Conservation (phyloP, 805 yeast species). For the Limtongia smithiae region DNA sequence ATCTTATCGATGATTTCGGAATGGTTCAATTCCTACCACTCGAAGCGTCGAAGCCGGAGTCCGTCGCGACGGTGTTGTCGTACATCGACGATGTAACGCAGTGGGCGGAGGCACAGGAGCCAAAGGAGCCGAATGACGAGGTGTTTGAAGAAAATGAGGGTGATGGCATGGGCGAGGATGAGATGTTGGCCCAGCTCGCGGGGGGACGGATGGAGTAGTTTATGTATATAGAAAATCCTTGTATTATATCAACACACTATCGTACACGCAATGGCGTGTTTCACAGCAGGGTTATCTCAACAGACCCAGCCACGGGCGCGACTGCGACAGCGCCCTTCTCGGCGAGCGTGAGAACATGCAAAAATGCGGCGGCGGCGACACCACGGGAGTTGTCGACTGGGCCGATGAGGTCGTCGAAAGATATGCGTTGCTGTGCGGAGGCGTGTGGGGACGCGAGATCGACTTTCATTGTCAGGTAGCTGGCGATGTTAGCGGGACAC, state of each 20-base stretch:
- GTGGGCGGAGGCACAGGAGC: slow-evolving; percentile 96
- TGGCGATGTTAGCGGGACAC: not conserved
- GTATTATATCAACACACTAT: not conserved
- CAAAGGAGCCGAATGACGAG: slow-evolving; percentile 88
- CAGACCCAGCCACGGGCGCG: not conserved
- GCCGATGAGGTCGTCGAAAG: slow-evolving; percentile 10
- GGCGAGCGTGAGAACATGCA: slow-evolving; percentile 16
- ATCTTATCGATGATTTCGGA: slow-evolving; percentile 93
- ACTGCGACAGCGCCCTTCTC: slow-evolving; percentile 14
- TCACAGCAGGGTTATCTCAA: not conserved
- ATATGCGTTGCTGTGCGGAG: not conserved
- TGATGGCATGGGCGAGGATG: slow-evolving; percentile 36
- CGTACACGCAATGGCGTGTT: not conserved
- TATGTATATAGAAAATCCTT: not conserved
- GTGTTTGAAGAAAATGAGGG: slow-evolving; percentile 50
- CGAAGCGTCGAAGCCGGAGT: slow-evolving; percentile 70
- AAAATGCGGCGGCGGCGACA: slow-evolving; percentile 19
- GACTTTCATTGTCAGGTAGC: slow-evolving; percentile 5
- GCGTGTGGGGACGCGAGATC: not conserved
- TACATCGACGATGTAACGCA: slow-evolving; percentile 96
- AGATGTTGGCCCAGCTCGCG: slow-evolving; percentile 5
- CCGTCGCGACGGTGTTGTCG: slow-evolving; percentile 77
- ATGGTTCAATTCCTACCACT: slow-evolving; percentile 96
- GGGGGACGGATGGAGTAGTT: not conserved
- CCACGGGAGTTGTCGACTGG: slow-evolving; percentile 1